phyloP scores from a whole-genome alignment of 371 early-diverging fungal genomes.

The Umbelopsis sp. region DNA sequence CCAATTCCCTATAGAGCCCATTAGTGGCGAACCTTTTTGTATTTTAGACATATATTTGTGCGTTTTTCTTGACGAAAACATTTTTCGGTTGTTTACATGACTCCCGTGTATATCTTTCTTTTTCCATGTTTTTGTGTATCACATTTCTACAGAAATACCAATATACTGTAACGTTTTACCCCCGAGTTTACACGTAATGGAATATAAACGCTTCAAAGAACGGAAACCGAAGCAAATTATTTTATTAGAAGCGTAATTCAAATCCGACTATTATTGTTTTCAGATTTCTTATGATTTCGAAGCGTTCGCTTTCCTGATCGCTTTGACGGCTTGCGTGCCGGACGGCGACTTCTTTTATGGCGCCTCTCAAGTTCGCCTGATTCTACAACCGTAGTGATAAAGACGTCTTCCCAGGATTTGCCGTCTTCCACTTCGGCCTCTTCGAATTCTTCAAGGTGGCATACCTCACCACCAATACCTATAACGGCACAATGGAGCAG shows the following conservation, averaged over 20 bases:
- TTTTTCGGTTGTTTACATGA: background rate
- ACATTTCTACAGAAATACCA: background rate
- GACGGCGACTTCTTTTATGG: background rate
- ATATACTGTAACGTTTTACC: no score
- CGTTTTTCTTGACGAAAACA: background rate
- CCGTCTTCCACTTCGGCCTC: background rate
- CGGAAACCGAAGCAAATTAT: no score
- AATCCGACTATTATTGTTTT: background rate
- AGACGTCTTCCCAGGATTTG: slow-evolving; percentile 8
- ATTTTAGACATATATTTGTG: background rate
- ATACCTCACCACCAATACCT: background rate
- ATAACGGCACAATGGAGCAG: background rate
- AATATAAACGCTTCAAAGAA: no score
- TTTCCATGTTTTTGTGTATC: background rate
- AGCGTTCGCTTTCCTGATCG: background rate
- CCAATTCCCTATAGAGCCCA: background rate
- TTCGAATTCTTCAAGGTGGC: background rate
- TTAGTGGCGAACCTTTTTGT: background rate
- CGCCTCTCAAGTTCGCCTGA: slow-evolving; percentile 3
- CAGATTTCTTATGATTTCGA: background rate
- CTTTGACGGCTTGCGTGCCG: background rate
- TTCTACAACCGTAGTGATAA: background rate
- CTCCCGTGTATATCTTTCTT: background rate
- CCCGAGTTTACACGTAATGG: no score
- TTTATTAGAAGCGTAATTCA: no score